These are phyloP conservation scores for Macaranga tanarius DNA, from an alignment of 441 rosid genomes.

Conservation along the genomic window DNA sequence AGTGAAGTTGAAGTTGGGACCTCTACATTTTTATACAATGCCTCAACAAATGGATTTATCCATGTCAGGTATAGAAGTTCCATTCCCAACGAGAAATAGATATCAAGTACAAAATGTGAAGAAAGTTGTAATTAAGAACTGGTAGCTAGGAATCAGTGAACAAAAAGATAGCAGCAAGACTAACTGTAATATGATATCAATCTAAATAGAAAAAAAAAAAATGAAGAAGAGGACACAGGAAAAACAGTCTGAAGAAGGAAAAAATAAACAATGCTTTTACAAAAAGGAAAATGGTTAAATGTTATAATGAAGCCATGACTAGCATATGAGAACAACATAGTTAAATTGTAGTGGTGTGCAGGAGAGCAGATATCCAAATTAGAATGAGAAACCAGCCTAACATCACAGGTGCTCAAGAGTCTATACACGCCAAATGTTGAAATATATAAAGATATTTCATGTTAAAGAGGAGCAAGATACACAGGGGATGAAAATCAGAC, in stretches of 20 bases:
- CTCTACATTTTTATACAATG: background rate
- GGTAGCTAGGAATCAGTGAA: background rate
- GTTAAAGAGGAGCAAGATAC: background rate
- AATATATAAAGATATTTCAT: background rate
- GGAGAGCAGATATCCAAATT: background rate
- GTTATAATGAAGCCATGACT: background rate
- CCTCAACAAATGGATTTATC: background rate
- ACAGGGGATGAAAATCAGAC: slow-evolving; percentile 34
- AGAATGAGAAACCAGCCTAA: background rate
- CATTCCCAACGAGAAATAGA: background rate
- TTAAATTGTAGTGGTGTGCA: background rate
- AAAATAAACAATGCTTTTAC: no score
- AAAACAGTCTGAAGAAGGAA: background rate
- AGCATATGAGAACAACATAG: background rate
- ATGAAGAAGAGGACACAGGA: background rate
- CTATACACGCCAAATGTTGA: background rate
- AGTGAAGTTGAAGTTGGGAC: background rate
- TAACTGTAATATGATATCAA: background rate
- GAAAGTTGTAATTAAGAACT: background rate
- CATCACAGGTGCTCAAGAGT: background rate
- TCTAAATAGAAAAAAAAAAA: background rate
- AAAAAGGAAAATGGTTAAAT: background rate
- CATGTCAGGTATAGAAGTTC: background rate
- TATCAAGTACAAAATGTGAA: background rate
- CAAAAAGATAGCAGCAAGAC: background rate